Percentiles rank a stretch among this genome's conserved stretches.
phyloP scores from a whole-genome alignment of 805 yeast genomes.

The Candida manassasensis region DNA sequence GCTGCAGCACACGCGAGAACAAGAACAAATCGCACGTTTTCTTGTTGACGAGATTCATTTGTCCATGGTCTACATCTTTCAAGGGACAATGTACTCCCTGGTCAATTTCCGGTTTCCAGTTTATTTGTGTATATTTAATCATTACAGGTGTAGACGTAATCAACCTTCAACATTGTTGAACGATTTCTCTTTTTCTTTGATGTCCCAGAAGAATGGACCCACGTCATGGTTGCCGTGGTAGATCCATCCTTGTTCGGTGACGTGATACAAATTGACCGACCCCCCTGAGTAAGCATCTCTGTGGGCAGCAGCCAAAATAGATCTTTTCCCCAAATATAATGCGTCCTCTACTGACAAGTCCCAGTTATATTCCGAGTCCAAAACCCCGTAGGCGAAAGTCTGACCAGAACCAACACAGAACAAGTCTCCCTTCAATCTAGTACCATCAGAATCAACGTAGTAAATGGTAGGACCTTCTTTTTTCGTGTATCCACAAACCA shows the following conservation, averaged over 20 bases:
- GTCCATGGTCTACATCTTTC: too few species aligned
- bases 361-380: constrained; percentile 90
- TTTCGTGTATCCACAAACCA: constrained; percentile 95
- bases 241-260: constrained; percentile 90
- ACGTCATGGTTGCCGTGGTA: constrained; percentile 95
- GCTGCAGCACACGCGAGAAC: too few species aligned
- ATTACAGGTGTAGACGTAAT: constrained; percentile 2
- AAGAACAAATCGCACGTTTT: too few species aligned
- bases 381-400: constrained; percentile 97
- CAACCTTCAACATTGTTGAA: constrained; percentile 72
- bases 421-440: constrained; percentile 88
- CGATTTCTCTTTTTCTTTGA: constrained; percentile 81
- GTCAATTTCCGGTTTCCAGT: too few species aligned
- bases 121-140: too few species aligned
- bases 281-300: constrained; percentile 99
- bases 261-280: constrained; percentile 87
- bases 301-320: constrained; percentile 95
- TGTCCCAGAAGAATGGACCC: constrained; percentile 86
- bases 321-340: constrained; percentile 86
- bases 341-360: constrained; percentile 92
- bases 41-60: too few species aligned
- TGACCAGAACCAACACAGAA: constrained; percentile 99
- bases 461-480: constrained; percentile 94
- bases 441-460: constrained; percentile 96
- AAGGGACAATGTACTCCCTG: too few species aligned